Evolutionary conservation across 139 green algal genomes (phyloP).

Genomic region (Diplosphaera chodatii): DNA sequence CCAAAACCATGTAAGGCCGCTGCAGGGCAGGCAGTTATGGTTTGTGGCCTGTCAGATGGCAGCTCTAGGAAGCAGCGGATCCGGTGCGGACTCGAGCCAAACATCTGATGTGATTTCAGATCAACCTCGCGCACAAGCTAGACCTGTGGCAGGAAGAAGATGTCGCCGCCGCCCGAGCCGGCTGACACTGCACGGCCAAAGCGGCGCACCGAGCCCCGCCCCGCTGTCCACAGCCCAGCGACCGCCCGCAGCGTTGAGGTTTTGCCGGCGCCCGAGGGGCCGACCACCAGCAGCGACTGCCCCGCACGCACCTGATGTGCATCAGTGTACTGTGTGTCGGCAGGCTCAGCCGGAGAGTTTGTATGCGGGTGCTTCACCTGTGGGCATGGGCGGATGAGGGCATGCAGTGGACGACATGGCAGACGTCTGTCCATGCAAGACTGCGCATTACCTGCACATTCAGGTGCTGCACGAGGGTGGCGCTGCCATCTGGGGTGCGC

Average conservation of each 20-base stretch:
- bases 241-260: constrained; percentile 83
- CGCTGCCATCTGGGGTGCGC: constrained; percentile 48
- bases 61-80: too few species aligned
- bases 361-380: too few species aligned
- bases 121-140: too few species aligned
- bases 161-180: constrained; percentile 13
- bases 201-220: constrained; percentile 49
- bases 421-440: too few species aligned
- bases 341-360: too few species aligned
- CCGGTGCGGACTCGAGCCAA: too few species aligned
- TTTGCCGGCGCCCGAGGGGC: constrained; percentile 84
- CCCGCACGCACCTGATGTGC: constrained; percentile 35
- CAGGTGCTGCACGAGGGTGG: constrained; percentile 52
- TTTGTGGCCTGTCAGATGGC: too few species aligned
- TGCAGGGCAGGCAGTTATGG: too few species aligned
- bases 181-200: constrained; percentile 16
- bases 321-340: too few species aligned
- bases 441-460: constrained; percentile 43
- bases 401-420: too few species aligned
- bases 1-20: constrained; percentile 94
- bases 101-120: too few species aligned
- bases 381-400: too few species aligned
- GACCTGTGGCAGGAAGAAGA: constrained; percentile 76
- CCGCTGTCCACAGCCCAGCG: constrained; percentile 84
- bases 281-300: constrained; percentile 81